These are phyloP conservation scores for Fusarium hostae DNA, from an alignment of 2,329 filamentous ascomycete species.

Conservation along the genomic window DNA sequence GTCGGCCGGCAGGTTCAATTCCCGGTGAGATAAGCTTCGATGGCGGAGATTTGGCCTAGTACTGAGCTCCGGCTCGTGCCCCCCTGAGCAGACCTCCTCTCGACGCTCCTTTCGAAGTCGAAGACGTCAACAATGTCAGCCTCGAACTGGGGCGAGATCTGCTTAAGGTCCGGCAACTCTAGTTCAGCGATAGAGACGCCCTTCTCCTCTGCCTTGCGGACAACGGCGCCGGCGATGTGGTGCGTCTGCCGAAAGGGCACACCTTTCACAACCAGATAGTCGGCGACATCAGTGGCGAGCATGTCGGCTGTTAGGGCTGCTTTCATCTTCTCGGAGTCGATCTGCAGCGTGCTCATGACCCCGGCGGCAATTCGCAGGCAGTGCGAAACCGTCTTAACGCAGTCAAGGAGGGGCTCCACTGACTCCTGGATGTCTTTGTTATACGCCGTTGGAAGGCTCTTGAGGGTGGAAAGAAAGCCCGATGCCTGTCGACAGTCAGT, in stretches of 20 bases:
- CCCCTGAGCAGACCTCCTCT: not conserved
- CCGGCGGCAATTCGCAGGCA: not conserved
- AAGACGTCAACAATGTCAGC: not conserved
- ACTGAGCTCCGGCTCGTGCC: not conserved
- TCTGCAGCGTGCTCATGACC: not conserved
- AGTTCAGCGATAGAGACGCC: not conserved
- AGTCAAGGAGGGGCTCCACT: not conserved
- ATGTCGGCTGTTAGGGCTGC: not conserved
- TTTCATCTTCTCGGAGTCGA: not conserved
- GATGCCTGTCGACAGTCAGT: not conserved
- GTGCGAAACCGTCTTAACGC: not conserved
- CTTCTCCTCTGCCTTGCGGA: not conserved
- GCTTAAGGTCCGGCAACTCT: not conserved
- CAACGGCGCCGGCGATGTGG: not conserved
- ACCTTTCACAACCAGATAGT: not conserved
- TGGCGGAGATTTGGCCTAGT: not conserved
- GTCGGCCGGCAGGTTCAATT: not conserved
- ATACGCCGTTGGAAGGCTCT: not conserved
- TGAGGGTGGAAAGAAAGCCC: not conserved
- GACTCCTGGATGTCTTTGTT: not conserved
- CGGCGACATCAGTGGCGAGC: not conserved
- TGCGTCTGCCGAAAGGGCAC: not conserved
- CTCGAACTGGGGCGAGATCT: not conserved
- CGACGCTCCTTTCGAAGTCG: not conserved
- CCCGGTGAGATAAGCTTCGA: not conserved